Conservation (phyloP, 805 yeast species). For the Saccharomyces eubayanus region DNA sequence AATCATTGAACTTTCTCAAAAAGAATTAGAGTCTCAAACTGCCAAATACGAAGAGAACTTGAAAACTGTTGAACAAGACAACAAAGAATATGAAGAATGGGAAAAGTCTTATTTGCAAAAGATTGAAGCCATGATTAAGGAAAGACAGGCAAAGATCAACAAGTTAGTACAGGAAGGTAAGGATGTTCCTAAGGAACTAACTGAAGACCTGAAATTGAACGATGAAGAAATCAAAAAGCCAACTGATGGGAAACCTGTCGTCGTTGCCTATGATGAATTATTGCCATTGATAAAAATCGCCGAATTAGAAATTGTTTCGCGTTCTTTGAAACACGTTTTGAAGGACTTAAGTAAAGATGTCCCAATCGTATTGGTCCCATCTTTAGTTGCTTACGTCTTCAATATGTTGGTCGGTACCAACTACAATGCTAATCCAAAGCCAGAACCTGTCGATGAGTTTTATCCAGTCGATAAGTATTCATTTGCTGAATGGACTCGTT, state of each 20-base stretch:
- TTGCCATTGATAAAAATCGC: conserved; percentile 41
- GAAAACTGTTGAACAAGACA: conserved; percentile 19
- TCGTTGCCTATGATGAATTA: conserved; percentile 33
- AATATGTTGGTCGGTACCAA: conserved; percentile 55
- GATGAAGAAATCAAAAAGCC: conserved; percentile 30
- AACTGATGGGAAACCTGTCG: conserved; percentile 29
- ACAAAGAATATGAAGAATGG: conserved; percentile 30
- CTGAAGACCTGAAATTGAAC: conserved; percentile 28
- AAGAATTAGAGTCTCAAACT: conserved; percentile 17
- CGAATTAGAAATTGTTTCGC: conserved; percentile 60
- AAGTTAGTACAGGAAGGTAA: conserved; percentile 28
- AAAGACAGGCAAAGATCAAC: conserved; percentile 31
- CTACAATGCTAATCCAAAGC: conserved; percentile 35
- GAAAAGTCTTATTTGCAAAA: conserved; percentile 25
- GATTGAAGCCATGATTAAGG: conserved; percentile 27
- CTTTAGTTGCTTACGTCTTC: conserved; percentile 60
- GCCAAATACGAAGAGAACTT: conserved; percentile 16
- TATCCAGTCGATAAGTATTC: conserved; percentile 36
- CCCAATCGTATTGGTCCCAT: conserved; percentile 49
- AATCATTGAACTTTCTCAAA: conserved; percentile 29
- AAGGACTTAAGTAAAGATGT: conserved; percentile 39
- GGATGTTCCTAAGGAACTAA: conserved; percentile 30
- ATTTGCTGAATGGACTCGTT: conserved; percentile 41
- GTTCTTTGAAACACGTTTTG: conserved; percentile 70
- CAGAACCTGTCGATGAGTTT: conserved; percentile 39